Evolutionary conservation across 2,329 filamentous ascomycete genomes (phyloP).

Genomic region (Biscogniauxia marginata): DNA sequence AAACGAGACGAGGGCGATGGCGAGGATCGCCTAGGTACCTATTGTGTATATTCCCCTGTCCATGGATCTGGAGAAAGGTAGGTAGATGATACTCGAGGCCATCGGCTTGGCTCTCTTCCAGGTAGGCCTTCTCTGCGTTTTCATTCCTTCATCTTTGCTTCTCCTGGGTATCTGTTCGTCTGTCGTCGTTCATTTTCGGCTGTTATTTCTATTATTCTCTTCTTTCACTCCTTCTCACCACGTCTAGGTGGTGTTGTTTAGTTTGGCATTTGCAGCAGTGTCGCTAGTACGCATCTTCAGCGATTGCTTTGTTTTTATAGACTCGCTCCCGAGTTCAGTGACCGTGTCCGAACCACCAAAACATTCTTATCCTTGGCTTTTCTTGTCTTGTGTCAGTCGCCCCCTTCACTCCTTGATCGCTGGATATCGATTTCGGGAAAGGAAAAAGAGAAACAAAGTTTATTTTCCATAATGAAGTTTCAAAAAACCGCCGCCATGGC

Average conservation of each 20-base stretch:
- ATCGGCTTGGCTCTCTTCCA: constrained; percentile 1
- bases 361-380: background rate
- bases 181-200: constrained; percentile 20
- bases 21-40: too few species aligned
- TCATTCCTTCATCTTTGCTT: constrained; percentile 5
- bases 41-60: too few species aligned
- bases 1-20: background rate
- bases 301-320: constrained; percentile 4
- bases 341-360: background rate
- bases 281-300: constrained; percentile 19
- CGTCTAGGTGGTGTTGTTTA: background rate
- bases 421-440: constrained; percentile 1
- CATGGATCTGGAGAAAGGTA: too few species aligned
- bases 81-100: background rate
- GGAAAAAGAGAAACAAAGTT: background rate
- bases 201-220: constrained; percentile 8
- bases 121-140: background rate
- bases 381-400: constrained; percentile 1
- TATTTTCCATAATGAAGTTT: constrained; percentile 35
- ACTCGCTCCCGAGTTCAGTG: background rate
- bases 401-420: constrained; percentile 2
- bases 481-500: constrained; percentile 32
- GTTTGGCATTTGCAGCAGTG: constrained; percentile 1
- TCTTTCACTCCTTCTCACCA: constrained; percentile 6
- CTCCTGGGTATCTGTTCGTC: constrained; percentile 5